Evolutionary conservation across 116 monocot genomes (phyloP).

Genomic region (Papilionanthe hybrid): DNA sequence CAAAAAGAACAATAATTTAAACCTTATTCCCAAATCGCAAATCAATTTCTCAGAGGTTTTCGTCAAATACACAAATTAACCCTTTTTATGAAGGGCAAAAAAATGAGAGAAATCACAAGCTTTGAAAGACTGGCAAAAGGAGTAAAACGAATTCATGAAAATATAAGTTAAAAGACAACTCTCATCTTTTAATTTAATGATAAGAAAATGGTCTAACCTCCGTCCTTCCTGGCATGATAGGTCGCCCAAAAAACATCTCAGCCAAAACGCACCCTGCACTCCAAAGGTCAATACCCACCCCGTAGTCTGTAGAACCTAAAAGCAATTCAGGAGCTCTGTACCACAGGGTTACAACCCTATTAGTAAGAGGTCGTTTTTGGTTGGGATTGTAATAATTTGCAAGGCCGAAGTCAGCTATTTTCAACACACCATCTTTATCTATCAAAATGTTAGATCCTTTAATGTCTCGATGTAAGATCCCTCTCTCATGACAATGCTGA

Average conservation of each 20-base stretch:
- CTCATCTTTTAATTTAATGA: background rate
- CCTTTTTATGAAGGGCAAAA: background rate
- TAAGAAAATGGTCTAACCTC: slow-evolving; percentile 25
- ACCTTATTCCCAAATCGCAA: background rate
- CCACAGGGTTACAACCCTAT: slow-evolving; percentile 54
- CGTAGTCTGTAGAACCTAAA: slow-evolving; percentile 43
- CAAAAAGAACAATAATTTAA: background rate
- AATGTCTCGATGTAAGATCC: slow-evolving; percentile 55
- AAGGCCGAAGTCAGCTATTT: slow-evolving; percentile 67
- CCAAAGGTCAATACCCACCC: slow-evolving; percentile 57
- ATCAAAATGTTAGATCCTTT: slow-evolving; percentile 53
- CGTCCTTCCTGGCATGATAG: slow-evolving; percentile 47
- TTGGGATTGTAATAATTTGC: slow-evolving; percentile 38
- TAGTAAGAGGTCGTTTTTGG: slow-evolving; percentile 37
- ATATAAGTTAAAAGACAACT: background rate
- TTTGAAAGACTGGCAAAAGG: background rate
- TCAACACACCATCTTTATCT: slow-evolving; percentile 46
- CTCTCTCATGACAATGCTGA: slow-evolving; percentile 53
- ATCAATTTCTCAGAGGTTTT: background rate
- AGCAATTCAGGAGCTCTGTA: slow-evolving; percentile 55
- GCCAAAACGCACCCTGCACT: slow-evolving; percentile 53
- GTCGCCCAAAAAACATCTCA: slow-evolving; percentile 45
- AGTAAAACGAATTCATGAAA: background rate
- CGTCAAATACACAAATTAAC: background rate
- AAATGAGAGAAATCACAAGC: background rate